Conservation (phyloP, 116 monocot species). For the Papilionanthe hybrid region DNA sequence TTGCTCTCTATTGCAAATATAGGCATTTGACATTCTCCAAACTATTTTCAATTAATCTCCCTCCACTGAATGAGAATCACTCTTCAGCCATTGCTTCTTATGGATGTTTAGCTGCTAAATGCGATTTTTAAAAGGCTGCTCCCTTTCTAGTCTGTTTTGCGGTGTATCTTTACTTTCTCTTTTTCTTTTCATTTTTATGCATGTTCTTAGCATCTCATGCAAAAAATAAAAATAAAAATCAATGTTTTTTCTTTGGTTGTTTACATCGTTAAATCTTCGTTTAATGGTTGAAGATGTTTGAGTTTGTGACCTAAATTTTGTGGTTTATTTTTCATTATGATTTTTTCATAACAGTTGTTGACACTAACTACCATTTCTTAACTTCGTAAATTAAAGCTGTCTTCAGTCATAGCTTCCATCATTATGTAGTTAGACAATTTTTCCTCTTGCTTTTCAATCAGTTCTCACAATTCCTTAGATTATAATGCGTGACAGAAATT, state of each 20-base stretch:
- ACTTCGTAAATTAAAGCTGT: not conserved
- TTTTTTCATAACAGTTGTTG: not conserved
- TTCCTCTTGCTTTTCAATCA: not conserved
- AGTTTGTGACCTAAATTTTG: too few species aligned
- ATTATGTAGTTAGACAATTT: not conserved
- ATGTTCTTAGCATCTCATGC: not conserved
- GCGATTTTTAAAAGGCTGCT: too few species aligned
- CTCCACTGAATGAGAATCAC: too few species aligned
- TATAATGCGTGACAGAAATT: constrained; percentile 42
- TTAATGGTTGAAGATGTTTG: not conserved
- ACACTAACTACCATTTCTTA: not conserved
- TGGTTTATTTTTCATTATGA: too few species aligned
- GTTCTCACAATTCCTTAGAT: not conserved
- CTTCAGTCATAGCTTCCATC: not conserved
- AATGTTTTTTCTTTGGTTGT: constrained; percentile 2
- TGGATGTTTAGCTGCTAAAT: not conserved
- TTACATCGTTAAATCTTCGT: not conserved
- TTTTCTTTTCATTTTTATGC: not conserved
- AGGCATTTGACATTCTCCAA: not conserved
- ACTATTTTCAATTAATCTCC: not conserved
- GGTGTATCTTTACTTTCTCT: not conserved
- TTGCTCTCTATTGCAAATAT: not conserved
- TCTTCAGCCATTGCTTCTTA: not conserved
- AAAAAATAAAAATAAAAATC: not conserved
- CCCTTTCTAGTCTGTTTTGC: not conserved